Conservation (phyloP, 2,329 filamentous ascomycete genomes). For the Calonectria hongkongensis region DNA sequence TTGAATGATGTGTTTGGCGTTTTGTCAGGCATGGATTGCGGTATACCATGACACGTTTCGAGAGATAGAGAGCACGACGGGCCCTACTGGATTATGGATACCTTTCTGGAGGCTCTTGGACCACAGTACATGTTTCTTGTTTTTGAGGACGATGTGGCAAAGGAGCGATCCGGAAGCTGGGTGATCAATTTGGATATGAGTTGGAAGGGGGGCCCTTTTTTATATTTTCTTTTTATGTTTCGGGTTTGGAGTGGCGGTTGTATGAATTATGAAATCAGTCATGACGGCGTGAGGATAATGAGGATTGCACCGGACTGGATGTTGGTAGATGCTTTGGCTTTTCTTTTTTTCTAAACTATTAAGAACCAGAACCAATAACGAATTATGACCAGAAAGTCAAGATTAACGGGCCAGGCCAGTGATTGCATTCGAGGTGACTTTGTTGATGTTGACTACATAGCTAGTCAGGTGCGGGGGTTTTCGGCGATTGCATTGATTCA, state of each 20-base stretch:
- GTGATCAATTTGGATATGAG: constrained; percentile 31
- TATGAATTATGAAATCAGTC: constrained; percentile 42
- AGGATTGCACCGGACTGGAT: constrained; percentile 28
- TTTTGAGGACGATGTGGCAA: constrained; percentile 19
- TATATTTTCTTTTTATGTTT: neutral
- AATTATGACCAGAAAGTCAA: constrained; percentile 34
- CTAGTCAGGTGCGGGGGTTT: neutral
- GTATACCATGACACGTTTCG: constrained; percentile 28
- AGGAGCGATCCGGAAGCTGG: constrained; percentile 23
- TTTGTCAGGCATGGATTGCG: constrained; percentile 30
- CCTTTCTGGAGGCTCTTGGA: constrained; percentile 31
- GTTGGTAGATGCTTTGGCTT: constrained; percentile 31
- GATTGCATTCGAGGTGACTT: neutral
- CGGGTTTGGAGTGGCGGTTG: constrained; percentile 15
- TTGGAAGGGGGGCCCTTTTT: neutral
- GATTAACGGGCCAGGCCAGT: neutral
- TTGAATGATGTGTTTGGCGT: constrained; percentile 35
- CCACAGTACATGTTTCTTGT: constrained; percentile 31
- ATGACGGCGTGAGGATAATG: constrained; percentile 24
- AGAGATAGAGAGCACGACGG: constrained; percentile 33
- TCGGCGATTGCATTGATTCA: too few relatives aligned
- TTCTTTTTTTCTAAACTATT: constrained; percentile 19
- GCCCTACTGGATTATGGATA: constrained; percentile 22
- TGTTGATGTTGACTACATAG: neutral
- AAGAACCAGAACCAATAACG: constrained; percentile 38